phyloP scores from a whole-genome alignment of 2,329 filamentous ascomycete species.

The Fusarium camptoceras region DNA sequence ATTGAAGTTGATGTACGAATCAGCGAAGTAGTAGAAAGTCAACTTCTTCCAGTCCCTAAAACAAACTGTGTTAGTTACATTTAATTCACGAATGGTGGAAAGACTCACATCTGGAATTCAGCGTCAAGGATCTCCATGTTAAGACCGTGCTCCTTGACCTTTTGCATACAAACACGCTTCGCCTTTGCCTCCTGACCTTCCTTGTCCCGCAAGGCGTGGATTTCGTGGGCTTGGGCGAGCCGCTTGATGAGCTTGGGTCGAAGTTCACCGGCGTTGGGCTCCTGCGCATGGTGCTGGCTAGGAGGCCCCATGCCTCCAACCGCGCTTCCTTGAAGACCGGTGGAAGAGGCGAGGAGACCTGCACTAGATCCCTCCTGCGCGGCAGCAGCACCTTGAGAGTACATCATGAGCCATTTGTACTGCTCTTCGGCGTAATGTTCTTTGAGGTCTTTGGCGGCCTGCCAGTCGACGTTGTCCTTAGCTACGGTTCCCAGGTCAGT shows the following conservation, averaged over 20 bases:
- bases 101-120: conserved; percentile 95
- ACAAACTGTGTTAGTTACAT: conserved; percentile 25
- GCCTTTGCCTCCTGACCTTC: conserved; percentile 98
- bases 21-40: conserved; percentile 98
- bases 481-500: conserved; percentile 95
- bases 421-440: conserved; percentile 94
- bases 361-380: conserved; percentile 70
- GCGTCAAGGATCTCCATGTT: conserved; percentile 99
- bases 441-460: conserved; percentile 87
- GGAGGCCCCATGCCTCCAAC: conserved; percentile 83
- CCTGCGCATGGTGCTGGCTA: conserved; percentile 78
- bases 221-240: conserved; percentile 90
- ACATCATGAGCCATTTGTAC: conserved; percentile 99
- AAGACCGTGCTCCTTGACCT: conserved; percentile 91
- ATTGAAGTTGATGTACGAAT: conserved; percentile 99
- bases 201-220: conserved; percentile 89
- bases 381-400: conserved; percentile 80
- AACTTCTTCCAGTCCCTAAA: conserved; percentile 97
- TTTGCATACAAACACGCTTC: conserved; percentile 95
- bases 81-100: neutral
- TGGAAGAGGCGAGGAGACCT: conserved; percentile 72
- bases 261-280: conserved; percentile 78
- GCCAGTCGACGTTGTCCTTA: conserved; percentile 87
- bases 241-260: conserved; percentile 98
- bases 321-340: conserved; percentile 74